These are phyloP conservation scores for Chlamydomonas incerta DNA, from an alignment of 139 green algal species.

Conservation along the genomic window DNA sequence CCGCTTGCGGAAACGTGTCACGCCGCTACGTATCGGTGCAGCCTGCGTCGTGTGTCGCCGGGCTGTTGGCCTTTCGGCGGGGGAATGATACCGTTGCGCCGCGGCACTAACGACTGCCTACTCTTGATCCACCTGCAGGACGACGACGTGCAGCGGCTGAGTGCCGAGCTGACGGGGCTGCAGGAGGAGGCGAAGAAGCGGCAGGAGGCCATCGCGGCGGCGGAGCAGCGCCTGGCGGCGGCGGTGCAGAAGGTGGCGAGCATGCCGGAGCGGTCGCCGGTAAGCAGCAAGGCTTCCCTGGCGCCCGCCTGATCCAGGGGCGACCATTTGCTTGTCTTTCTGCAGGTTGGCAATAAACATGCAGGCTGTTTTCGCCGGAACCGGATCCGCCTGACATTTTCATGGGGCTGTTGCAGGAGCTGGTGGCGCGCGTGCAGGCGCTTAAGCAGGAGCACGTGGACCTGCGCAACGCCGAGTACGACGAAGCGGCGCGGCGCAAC, in stretches of 20 bases:
- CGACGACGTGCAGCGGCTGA: background rate
- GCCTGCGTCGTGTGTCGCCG: too few relatives aligned
- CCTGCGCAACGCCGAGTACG: conserved; percentile 1
- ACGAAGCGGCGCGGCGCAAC: conserved; percentile 53
- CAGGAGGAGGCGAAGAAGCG: conserved; percentile 57
- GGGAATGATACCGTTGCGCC: too few relatives aligned
- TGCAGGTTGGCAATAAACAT: too few relatives aligned
- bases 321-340: too few relatives aligned
- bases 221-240: conserved; percentile 50
- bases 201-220: conserved; percentile 29
- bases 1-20: too few relatives aligned
- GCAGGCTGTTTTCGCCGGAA: too few relatives aligned
- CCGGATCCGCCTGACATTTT: background rate
- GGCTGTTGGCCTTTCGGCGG: too few relatives aligned
- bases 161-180: background rate
- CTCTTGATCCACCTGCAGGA: conserved; percentile 8
- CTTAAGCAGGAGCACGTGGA: background rate
- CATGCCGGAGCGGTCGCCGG: conserved; percentile 9
- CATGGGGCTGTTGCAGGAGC: background rate
- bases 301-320: too few relatives aligned
- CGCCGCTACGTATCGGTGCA: too few relatives aligned
- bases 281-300: too few relatives aligned
- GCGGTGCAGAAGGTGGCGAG: conserved; percentile 33
- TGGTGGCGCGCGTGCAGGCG: background rate
- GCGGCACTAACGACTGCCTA: too few relatives aligned